phyloP scores from a whole-genome alignment of 1,284 basidiomycete species.

The Austroboletus niveus region DNA sequence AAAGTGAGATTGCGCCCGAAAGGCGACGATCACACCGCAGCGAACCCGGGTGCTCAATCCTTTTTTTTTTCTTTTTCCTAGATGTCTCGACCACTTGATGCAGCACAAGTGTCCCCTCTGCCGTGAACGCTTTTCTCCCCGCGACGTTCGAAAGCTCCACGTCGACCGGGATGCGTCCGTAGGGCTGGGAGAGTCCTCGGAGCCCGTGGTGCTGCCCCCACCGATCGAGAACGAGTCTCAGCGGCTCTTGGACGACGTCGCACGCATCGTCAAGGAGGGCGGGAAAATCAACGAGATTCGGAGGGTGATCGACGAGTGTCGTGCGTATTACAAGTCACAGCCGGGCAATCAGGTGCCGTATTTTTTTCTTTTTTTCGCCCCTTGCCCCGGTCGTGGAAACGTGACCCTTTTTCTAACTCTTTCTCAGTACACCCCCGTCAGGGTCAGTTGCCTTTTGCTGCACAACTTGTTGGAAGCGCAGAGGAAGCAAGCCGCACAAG shows the following conservation, averaged over 20 bases:
- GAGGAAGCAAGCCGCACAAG: conserved; percentile 26
- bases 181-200: conserved; percentile 1
- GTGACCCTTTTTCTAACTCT: neutral
- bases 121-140: conserved; percentile 30
- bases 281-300: conserved; percentile 35
- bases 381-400: conserved; percentile 9
- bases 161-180: conserved; percentile 25
- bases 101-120: conserved; percentile 37
- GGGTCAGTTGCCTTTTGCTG: conserved; percentile 33
- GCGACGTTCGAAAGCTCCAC: conserved; percentile 34
- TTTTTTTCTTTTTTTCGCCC: conserved; percentile 14
- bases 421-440: conserved; percentile 31
- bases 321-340: conserved; percentile 37
- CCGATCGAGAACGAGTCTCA: conserved; percentile 33
- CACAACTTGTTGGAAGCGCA: conserved; percentile 33
- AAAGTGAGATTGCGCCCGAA: conserved; percentile 25
- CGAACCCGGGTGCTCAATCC: neutral
- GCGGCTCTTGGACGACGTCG: conserved; percentile 36
- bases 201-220: conserved; percentile 16
- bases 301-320: conserved; percentile 37
- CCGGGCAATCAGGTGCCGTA: conserved; percentile 32
- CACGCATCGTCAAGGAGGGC: conserved; percentile 38
- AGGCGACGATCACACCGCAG: neutral
- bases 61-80: neutral
- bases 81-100: conserved; percentile 34